Percentiles rank a stretch among this genome's conserved stretches.
Conservation (phyloP, 2,329 filamentous ascomycete genomes). For the Monosporascus sp. region DNA sequence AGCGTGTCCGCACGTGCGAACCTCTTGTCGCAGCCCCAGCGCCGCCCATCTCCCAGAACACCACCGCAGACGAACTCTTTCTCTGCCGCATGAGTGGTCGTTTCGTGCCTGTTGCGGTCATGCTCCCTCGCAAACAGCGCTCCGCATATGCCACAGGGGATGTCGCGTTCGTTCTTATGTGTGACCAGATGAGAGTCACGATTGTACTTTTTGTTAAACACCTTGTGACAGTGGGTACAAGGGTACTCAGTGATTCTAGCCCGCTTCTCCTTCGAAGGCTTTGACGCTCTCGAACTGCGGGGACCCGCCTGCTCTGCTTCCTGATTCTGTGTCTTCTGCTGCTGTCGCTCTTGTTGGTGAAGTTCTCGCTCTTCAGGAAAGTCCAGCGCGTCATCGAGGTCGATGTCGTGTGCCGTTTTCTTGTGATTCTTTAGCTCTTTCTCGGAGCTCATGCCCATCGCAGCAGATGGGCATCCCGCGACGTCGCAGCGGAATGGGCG, state of each 20-base stretch:
- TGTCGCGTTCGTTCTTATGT: neutral
- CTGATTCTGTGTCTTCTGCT: too few species aligned
- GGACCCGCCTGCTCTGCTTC: too few species aligned
- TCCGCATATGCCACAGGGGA: neutral
- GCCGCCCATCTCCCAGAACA: neutral
- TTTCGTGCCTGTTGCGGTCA: neutral
- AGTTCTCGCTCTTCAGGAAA: slow-evolving; percentile 1
- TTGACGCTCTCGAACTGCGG: neutral
- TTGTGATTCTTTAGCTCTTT: slow-evolving; percentile 1
- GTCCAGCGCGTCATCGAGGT: neutral
- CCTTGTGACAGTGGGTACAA: slow-evolving; percentile 1
- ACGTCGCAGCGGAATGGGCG: slow-evolving; percentile 30
- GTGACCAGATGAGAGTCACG: neutral
- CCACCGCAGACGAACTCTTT: slow-evolving; percentile 3
- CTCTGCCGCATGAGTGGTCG: neutral
- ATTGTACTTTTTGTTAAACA: slow-evolving; percentile 1
- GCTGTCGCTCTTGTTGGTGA: too few species aligned
- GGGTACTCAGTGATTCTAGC: neutral
- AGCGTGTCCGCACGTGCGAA: slow-evolving; percentile 2
- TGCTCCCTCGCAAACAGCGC: neutral
- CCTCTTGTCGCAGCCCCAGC: slow-evolving; percentile 2
- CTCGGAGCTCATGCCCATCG: neutral
- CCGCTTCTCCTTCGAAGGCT: neutral
- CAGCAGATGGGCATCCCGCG: neutral
- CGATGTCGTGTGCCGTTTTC: neutral